phyloP scores from a whole-genome alignment of 257 asterid species.

The Leonotis leonurus region DNA sequence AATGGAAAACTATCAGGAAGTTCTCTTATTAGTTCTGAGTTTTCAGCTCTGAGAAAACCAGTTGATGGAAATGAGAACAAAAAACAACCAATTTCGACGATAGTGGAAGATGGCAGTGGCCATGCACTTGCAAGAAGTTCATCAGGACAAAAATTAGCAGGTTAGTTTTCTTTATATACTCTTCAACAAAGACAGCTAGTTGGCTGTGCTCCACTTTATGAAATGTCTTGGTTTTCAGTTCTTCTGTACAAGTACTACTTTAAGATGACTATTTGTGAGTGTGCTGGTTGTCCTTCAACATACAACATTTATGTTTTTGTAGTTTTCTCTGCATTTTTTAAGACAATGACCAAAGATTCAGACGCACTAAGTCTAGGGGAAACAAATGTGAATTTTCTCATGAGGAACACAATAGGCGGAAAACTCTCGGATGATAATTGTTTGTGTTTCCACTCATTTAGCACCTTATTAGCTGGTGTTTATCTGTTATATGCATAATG shows the following conservation, averaged over 20 bases:
- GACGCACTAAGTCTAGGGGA: not conserved
- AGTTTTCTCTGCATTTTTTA: too few species aligned
- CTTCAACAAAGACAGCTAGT: not conserved
- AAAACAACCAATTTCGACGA: constrained; percentile 27
- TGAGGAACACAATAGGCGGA: not conserved
- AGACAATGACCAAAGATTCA: not conserved
- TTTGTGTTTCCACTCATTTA: too few species aligned
- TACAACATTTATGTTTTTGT: too few species aligned
- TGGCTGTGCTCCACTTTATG: not conserved
- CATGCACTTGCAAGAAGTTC: constrained; percentile 28
- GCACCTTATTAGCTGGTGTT: too few species aligned
- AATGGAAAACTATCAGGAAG: constrained; percentile 61
- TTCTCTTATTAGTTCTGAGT: constrained; percentile 36
- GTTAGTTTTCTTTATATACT: constrained; percentile 30
- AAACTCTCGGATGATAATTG: too few species aligned
- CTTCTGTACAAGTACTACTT: too few species aligned
- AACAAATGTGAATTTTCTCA: not conserved
- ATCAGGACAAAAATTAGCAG: constrained; percentile 42
- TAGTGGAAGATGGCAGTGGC: constrained; percentile 42
- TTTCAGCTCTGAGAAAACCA: constrained; percentile 48
- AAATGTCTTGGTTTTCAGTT: not conserved
- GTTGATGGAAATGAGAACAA: constrained; percentile 45
- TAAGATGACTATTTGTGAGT: not conserved
- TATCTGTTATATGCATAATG: too few species aligned
- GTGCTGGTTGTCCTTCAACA: not conserved